These are phyloP conservation scores for Aspergillus luchuensis DNA, from an alignment of 2,329 filamentous ascomycete genomes.

Conservation along the genomic window DNA sequence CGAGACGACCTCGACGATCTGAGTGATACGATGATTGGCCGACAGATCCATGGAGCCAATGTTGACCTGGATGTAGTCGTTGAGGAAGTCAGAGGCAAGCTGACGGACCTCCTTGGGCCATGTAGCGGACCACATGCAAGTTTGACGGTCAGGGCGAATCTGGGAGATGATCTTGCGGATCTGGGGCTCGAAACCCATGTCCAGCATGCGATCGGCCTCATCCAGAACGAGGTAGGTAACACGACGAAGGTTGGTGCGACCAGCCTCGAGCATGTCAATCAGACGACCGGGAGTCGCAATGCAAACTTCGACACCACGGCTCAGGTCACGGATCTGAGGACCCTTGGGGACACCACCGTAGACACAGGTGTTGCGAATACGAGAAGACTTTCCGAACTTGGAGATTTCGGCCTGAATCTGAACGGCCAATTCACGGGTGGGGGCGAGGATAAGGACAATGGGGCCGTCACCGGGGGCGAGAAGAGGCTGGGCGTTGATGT, in stretches of 20 bases:
- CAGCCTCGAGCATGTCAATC: constrained; percentile 97
- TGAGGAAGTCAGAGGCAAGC: constrained; percentile 85
- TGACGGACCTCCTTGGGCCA: constrained; percentile 99
- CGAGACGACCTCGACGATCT: constrained; percentile 93
- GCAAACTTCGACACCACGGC: constrained; percentile 94
- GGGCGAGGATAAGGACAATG: constrained; percentile 93
- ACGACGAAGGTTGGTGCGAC: constrained; percentile 96
- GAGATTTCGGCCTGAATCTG: constrained; percentile 99
- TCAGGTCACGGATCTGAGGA: constrained; percentile 91
- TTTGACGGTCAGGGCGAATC: constrained; percentile 97
- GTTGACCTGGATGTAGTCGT: constrained; percentile 98
- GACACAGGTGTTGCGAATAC: constrained; percentile 97
- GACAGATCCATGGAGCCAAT: constrained; percentile 94
- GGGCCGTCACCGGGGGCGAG: constrained; percentile 93
- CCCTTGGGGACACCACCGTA: constrained; percentile 99
- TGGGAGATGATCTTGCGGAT: constrained; percentile 98
- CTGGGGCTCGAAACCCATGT: constrained; percentile 99
- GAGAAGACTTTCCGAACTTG: constrained; percentile 97
- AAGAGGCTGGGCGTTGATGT: constrained; percentile 98
- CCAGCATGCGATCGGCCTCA: constrained; percentile 98
- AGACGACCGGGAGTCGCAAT: constrained; percentile 97
- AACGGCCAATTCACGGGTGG: constrained; percentile 95
- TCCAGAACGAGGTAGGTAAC: constrained; percentile 98
- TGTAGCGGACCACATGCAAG: constrained; percentile 99
- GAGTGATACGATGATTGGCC: constrained; percentile 96